phyloP scores from a whole-genome alignment of 345 rosid genomes.

The Erucastrum elatum region DNA sequence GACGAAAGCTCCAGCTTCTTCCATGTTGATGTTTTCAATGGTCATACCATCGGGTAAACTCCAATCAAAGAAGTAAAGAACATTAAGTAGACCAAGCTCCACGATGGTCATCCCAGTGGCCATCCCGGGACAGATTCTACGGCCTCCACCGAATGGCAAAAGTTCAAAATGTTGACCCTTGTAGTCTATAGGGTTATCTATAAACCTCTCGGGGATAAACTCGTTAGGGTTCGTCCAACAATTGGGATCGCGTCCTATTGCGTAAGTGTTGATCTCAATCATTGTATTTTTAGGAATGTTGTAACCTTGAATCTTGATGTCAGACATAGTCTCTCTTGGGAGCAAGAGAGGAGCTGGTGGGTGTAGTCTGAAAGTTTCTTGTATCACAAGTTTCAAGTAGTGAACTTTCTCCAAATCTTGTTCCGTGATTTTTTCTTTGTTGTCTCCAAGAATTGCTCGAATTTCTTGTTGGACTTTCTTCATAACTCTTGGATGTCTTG shows the following conservation, averaged over 20 bases:
- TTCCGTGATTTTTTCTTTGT: conserved; percentile 33
- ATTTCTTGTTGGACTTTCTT: conserved; percentile 55
- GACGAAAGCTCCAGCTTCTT: conserved; percentile 32
- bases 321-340: conserved; percentile 43
- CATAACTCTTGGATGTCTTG: conserved; percentile 48
- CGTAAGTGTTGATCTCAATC: conserved; percentile 49
- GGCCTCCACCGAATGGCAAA: conserved; percentile 55
- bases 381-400: conserved; percentile 45
- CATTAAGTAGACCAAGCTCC: conserved; percentile 41
- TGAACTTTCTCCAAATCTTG: conserved; percentile 40
- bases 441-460: conserved; percentile 39
- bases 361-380: conserved; percentile 56
- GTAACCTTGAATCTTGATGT: conserved; percentile 39
- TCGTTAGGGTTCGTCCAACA: conserved; percentile 46
- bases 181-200: conserved; percentile 39
- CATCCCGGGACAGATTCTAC: conserved; percentile 54
- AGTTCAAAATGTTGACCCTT: conserved; percentile 50
- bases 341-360: conserved; percentile 50
- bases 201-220: conserved; percentile 50
- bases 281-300: conserved; percentile 36
- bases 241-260: conserved; percentile 48
- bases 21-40: conserved; percentile 33
- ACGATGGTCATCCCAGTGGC: conserved; percentile 36
- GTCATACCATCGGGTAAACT: conserved; percentile 38
- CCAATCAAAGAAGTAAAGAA: conserved; percentile 44